A percentile compares a stretch with the other conserved stretches of the same genome.
These are phyloP conservation scores for Coemansia sp. DNA, from an alignment of 192 early-diverging fungal species.

Conservation along the genomic window DNA sequence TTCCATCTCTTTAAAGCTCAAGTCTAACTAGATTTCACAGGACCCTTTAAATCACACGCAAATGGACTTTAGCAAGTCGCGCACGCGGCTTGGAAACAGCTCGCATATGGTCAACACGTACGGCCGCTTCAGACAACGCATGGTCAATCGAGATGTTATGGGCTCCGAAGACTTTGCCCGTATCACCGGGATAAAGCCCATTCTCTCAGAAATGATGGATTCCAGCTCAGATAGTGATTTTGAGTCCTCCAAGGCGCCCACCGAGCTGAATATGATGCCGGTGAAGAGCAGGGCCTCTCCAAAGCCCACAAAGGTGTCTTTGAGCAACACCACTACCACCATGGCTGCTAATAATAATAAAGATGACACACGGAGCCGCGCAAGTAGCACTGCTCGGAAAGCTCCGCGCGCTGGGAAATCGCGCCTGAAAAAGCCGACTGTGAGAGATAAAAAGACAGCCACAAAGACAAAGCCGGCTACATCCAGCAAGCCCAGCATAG, in stretches of 20 bases:
- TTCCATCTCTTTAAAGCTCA: neutral
- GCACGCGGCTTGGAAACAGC: conserved; percentile 24
- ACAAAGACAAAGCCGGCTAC: neutral
- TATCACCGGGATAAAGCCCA: conserved; percentile 24
- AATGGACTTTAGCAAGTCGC: conserved; percentile 48
- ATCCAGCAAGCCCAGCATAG: neutral
- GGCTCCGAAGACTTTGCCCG: conserved; percentile 43
- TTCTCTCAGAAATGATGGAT: conserved; percentile 37
- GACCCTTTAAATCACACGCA: neutral
- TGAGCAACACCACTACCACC: neutral
- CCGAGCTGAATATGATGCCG: neutral
- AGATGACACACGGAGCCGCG: neutral
- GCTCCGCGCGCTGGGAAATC: neutral
- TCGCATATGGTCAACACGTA: conserved; percentile 52
- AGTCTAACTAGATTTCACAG: neutral
- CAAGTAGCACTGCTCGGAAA: neutral
- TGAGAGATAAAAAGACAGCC: neutral
- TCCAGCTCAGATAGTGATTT: conserved; percentile 50
- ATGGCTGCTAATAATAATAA: neutral
- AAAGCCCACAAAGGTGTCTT: neutral
- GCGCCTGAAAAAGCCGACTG: neutral
- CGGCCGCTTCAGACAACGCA: conserved; percentile 44
- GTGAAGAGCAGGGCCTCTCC: neutral
- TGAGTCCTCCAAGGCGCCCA: conserved; percentile 10
- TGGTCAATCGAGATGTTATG: conserved; percentile 32